Evolutionary conservation across 1,139 yeast species (phyloP).

Genomic region (Keqinozyma sinolaborantium): DNA sequence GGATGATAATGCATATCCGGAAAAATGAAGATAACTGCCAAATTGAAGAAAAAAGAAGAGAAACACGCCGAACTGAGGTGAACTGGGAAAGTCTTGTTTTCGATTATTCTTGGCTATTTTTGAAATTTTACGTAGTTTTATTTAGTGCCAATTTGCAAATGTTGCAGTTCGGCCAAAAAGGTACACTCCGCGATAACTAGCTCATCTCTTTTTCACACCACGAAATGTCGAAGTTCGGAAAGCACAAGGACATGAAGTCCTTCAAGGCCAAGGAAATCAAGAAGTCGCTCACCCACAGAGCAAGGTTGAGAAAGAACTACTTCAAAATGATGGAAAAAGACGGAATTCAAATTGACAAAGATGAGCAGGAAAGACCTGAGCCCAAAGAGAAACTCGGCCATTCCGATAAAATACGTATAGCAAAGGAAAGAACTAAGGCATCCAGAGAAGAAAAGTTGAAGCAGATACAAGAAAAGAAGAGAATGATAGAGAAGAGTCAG

Average conservation of each 20-base stretch:
- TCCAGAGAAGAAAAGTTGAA: conserved; percentile 29
- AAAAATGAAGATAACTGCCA: too few species aligned
- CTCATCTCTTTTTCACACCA: neutral
- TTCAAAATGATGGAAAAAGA: conserved; percentile 77
- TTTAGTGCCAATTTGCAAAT: too few species aligned
- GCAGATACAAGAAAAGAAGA: conserved; percentile 20
- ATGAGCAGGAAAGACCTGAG: conserved; percentile 3
- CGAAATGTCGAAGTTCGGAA: conserved; percentile 10
- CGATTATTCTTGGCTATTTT: too few species aligned
- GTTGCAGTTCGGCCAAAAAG: neutral
- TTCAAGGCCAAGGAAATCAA: conserved; percentile 59
- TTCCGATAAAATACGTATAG: conserved; percentile 46
- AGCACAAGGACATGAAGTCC: conserved; percentile 37
- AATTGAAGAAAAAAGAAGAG: too few species aligned
- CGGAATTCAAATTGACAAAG: conserved; percentile 26
- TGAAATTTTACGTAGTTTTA: too few species aligned
- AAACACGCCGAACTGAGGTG: too few species aligned
- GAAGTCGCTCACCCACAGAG: conserved; percentile 72
- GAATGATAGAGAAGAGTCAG: conserved; percentile 18
- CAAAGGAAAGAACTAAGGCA: conserved; percentile 41
- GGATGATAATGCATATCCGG: too few species aligned
- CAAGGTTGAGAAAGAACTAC: conserved; percentile 79
- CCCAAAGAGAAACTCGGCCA: conserved; percentile 26
- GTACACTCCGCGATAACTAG: neutral
- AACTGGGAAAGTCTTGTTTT: too few species aligned